A percentile compares a stretch with the other conserved stretches of the same genome.
phyloP scores from a whole-genome alignment of 805 yeast genomes.

The Spathaspora hagerdaliae region DNA sequence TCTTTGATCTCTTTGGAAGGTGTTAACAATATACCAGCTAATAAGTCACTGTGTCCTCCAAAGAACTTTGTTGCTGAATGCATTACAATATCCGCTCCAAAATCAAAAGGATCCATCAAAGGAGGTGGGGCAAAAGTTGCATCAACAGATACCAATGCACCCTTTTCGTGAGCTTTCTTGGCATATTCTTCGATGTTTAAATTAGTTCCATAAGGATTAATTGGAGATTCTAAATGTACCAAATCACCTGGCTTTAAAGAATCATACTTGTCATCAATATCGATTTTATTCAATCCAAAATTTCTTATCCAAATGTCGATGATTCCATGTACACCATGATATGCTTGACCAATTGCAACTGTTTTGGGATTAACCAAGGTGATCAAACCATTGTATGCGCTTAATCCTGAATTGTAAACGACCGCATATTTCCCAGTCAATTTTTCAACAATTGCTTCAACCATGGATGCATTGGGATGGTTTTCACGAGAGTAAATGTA shows the following conservation, averaged over 20 bases:
- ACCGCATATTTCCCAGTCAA: constrained; percentile 64
- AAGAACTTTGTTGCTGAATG: constrained; percentile 92
- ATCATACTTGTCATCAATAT: constrained; percentile 43
- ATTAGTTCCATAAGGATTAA: constrained; percentile 75
- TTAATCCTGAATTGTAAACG: constrained; percentile 71
- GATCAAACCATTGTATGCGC: constrained; percentile 77
- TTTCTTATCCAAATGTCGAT: constrained; percentile 60
- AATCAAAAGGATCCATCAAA: constrained; percentile 70
- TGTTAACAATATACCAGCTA: constrained; percentile 78
- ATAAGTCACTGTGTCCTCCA: constrained; percentile 92
- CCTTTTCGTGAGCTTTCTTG: constrained; percentile 67
- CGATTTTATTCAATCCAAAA: constrained; percentile 48
- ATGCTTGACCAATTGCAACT: constrained; percentile 73
- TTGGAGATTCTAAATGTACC: constrained; percentile 82
- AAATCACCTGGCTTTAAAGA: constrained; percentile 62
- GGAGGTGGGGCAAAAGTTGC: constrained; percentile 96
- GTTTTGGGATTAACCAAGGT: constrained; percentile 68
- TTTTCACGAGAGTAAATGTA: constrained; percentile 61
- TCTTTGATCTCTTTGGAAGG: constrained; percentile 46
- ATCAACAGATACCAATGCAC: constrained; percentile 72
- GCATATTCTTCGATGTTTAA: constrained; percentile 63
- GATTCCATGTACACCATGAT: constrained; percentile 81
- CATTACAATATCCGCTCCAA: constrained; percentile 84
- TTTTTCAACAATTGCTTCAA: constrained; percentile 60
- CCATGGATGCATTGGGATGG: constrained; percentile 68